These are phyloP conservation scores for Epichloe glyceriae DNA, from an alignment of 2,329 filamentous ascomycete species.

Conservation along the genomic window DNA sequence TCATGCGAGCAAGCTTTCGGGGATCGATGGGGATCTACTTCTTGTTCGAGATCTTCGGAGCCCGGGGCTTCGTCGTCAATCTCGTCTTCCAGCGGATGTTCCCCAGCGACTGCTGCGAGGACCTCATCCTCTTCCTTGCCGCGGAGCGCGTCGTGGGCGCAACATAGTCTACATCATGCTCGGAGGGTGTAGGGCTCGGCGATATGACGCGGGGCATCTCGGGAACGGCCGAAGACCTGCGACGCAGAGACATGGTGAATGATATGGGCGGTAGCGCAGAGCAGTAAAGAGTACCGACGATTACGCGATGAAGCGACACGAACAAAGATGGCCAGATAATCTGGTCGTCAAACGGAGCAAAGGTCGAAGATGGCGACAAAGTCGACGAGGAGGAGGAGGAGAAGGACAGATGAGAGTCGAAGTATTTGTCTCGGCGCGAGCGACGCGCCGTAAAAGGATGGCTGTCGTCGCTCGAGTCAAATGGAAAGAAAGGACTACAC, in stretches of 20 bases:
- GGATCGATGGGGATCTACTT: slow-evolving; percentile 52
- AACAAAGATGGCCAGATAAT: slow-evolving; percentile 35
- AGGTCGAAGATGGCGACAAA: neutral
- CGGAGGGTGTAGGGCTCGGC: slow-evolving; percentile 56
- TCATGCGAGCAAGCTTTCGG: slow-evolving; percentile 40
- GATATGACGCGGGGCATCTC: slow-evolving; percentile 79
- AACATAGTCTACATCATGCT: slow-evolving; percentile 36
- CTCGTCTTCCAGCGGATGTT: slow-evolving; percentile 40
- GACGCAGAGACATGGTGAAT: slow-evolving; percentile 38
- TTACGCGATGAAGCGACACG: slow-evolving; percentile 32
- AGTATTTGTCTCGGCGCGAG: slow-evolving; percentile 39
- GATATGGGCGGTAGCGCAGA: slow-evolving; percentile 49
- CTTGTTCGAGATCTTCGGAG: slow-evolving; percentile 53
- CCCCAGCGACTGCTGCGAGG: slow-evolving; percentile 48
- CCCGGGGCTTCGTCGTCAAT: slow-evolving; percentile 28
- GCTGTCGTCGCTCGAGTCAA: slow-evolving; percentile 11
- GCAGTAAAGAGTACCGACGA: slow-evolving; percentile 43
- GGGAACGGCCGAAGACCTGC: slow-evolving; percentile 42
- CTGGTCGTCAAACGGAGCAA: slow-evolving; percentile 9
- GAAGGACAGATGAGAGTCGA: slow-evolving; percentile 20
- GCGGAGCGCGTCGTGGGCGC: slow-evolving; percentile 68
- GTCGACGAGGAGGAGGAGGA: neutral
- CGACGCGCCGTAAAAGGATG: slow-evolving; percentile 15
- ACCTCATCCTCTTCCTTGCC: slow-evolving; percentile 37
- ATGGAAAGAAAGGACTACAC: slow-evolving; percentile 11